Conservation (phyloP, 208 protist species). For the Tritrichomonas foetus region DNA sequence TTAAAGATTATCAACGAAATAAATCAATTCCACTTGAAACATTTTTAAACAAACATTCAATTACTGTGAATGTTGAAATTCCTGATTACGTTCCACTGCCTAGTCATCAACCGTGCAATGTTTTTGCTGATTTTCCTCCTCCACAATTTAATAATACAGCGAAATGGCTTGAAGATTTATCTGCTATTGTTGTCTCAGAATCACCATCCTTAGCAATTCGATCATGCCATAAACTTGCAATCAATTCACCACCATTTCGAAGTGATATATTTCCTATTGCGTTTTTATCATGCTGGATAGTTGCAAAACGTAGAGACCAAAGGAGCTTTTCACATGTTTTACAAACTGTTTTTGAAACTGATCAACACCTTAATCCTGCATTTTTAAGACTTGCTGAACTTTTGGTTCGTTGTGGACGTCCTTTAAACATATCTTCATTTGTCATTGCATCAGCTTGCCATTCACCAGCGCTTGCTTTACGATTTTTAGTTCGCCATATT, state of each 20-base stretch:
- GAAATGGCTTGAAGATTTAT: conserved; percentile 28
- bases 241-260: not conserved
- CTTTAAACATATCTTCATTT: not conserved
- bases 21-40: not conserved
- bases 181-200: not conserved
- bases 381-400: not conserved
- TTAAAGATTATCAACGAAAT: not conserved
- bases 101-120: no score
- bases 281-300: not conserved
- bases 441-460: not conserved
- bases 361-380: not conserved
- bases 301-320: not conserved
- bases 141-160: not conserved
- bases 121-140: not conserved
- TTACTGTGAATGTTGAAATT: not conserved
- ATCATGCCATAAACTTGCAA: not conserved
- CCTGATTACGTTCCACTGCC: not conserved
- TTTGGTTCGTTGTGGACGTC: not conserved
- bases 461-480: not conserved
- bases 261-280: not conserved
- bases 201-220: not conserved
- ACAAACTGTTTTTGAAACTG: not conserved
- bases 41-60: not conserved
- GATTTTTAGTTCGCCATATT: not conserved
- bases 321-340: not conserved